Evolutionary conservation across 305 asterid genomes (phyloP).

Genomic region (Fraxinus greggii): DNA sequence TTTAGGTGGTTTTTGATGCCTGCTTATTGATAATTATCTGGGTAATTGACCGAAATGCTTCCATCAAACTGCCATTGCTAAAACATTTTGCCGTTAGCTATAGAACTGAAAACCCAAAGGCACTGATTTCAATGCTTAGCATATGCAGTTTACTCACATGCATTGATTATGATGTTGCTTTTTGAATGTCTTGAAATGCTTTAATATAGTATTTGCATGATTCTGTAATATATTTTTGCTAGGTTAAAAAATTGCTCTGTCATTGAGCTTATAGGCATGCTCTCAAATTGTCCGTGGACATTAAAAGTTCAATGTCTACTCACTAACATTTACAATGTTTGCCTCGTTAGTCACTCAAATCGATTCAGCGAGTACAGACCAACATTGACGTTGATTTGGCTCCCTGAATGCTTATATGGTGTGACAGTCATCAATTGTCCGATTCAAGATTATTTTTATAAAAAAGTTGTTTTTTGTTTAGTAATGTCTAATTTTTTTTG

Average conservation of each 20-base stretch:
- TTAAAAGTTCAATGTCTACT: background rate
- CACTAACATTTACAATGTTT: background rate
- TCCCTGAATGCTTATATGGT: background rate
- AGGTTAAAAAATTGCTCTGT: background rate
- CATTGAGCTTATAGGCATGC: background rate
- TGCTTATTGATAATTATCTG: background rate
- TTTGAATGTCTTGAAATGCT: background rate
- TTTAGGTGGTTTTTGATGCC: conserved; percentile 16
- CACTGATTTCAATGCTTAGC: conserved; percentile 2
- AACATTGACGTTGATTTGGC: background rate
- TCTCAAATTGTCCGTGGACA: background rate
- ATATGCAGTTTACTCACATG: background rate
- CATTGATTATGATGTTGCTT: background rate
- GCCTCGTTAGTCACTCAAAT: background rate
- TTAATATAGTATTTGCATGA: background rate
- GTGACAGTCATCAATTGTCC: background rate
- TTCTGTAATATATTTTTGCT: conserved; percentile 3
- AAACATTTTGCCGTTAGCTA: background rate
- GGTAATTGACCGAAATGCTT: background rate
- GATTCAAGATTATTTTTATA: background rate
- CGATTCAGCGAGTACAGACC: background rate
- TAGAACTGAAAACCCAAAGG: background rate
- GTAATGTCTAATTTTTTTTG: background rate
- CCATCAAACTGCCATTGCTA: background rate
- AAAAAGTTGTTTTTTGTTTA: background rate